A percentile compares a stretch with the other conserved stretches of the same genome.
Conservation (phyloP, 176 grass and related monocot species). For the Avena insularis region DNA sequence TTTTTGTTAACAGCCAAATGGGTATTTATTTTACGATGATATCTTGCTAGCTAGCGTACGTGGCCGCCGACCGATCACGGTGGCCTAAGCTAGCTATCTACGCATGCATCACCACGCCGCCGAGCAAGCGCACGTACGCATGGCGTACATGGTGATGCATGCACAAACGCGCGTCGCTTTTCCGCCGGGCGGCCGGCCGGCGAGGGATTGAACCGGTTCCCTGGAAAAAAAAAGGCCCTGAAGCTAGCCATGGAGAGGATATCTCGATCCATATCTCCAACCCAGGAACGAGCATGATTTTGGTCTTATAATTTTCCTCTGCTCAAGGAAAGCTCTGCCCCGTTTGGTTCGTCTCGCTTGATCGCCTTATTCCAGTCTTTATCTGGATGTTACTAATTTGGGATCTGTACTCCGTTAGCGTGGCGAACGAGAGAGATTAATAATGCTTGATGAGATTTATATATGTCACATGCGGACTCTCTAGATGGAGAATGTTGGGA, state of each 20-base stretch:
- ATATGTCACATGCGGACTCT: constrained; percentile 28
- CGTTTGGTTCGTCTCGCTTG: background rate
- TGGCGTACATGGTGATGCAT: constrained; percentile 30
- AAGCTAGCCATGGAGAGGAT: constrained; percentile 11
- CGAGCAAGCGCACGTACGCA: constrained; percentile 9
- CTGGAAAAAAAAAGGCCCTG: constrained; percentile 30
- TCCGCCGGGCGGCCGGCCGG: background rate
- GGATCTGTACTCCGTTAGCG: background rate
- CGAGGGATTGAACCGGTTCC: constrained; percentile 37
- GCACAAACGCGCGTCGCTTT: constrained; percentile 33
- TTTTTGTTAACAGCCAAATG: background rate
- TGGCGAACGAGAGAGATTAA: constrained; percentile 26
- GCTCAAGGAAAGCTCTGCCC: background rate
- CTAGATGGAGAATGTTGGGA: constrained; percentile 46
- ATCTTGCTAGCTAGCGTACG: background rate
- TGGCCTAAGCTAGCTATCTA: background rate
- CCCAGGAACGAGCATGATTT: background rate
- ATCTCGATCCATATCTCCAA: constrained; percentile 49
- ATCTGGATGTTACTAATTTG: background rate
- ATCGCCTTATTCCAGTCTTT: constrained; percentile 5
- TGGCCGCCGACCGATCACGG: background rate
- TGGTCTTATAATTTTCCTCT: background rate
- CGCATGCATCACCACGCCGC: background rate
- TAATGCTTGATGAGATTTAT: constrained; percentile 11
- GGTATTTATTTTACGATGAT: background rate